phyloP scores from a whole-genome alignment of 768 basidiomycete genomes.

The Mycena indigotica region DNA sequence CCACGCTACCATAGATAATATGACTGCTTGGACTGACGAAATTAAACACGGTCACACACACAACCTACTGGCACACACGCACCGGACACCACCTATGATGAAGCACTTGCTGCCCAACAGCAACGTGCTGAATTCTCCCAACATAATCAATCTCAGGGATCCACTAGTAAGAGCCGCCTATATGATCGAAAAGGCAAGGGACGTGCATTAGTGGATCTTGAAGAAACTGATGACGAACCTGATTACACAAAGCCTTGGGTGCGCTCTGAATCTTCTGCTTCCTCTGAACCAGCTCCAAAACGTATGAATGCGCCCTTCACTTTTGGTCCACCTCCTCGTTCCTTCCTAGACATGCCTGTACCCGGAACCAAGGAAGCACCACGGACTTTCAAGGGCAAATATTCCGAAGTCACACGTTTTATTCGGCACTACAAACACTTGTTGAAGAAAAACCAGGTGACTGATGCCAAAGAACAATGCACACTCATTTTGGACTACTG shows the following conservation, averaged over 20 bases:
- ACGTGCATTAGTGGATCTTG: not conserved
- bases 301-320: not conserved
- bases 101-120: not conserved
- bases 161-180: not conserved
- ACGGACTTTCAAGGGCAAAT: conserved; percentile 8
- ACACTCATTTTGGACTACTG: conserved; percentile 15
- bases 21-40: too few relatives aligned
- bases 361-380: conserved; percentile 6
- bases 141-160: not conserved
- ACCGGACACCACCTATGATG: not conserved
- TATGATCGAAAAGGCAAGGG: not conserved
- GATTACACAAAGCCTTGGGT: not conserved
- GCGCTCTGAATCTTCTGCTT: not conserved
- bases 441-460: conserved; percentile 3
- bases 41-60: too few relatives aligned
- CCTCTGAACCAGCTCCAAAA: not conserved
- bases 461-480: conserved; percentile 5
- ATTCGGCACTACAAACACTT: conserved; percentile 9
- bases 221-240: not conserved
- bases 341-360: conserved; percentile 9
- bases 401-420: conserved; percentile 6
- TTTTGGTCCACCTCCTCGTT: not conserved
- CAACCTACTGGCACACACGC: not conserved
- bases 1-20: too few relatives aligned
- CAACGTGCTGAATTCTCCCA: not conserved